Percentiles rank a stretch among this genome's conserved stretches.
These are phyloP conservation scores for Vitis hybrid DNA, from an alignment of 177 flowering plant species.

Conservation along the genomic window DNA sequence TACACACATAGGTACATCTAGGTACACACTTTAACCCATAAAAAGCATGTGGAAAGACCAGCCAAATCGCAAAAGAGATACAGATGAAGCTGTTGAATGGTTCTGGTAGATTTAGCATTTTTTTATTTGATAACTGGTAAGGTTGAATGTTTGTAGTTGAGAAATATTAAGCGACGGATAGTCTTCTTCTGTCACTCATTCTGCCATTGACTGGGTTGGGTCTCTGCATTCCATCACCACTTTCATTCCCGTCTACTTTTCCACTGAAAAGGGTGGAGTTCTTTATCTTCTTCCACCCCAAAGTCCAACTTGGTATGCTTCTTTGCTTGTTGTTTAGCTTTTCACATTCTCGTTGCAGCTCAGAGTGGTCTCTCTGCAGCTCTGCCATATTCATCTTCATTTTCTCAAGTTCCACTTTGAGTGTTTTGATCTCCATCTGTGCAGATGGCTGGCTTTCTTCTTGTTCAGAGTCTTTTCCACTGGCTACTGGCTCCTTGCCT, in stretches of 20 bases:
- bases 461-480: constrained; percentile 29
- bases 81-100: background rate
- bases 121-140: background rate
- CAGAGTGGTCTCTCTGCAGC: constrained; percentile 53
- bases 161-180: constrained; percentile 33
- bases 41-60: background rate
- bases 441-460: constrained; percentile 38
- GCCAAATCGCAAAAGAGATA: background rate
- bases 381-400: constrained; percentile 49
- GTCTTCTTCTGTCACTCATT: constrained; percentile 31
- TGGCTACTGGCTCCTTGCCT: constrained; percentile 33
- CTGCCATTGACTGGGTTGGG: constrained; percentile 9
- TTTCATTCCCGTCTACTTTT: constrained; percentile 34
- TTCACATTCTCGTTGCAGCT: constrained; percentile 57
- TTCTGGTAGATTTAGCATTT: background rate
- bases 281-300: constrained; percentile 62
- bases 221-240: constrained; percentile 21
- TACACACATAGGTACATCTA: background rate
- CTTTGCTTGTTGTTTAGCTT: constrained; percentile 44
- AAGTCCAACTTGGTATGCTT: constrained; percentile 35
- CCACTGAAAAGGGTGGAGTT: constrained; percentile 41
- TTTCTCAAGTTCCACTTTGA: constrained; percentile 56
- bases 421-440: constrained; percentile 44
- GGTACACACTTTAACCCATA: background rate
- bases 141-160: background rate